These are phyloP conservation scores for Hirschfeldia incana DNA, from an alignment of 345 rosid species.

Conservation along the genomic window DNA sequence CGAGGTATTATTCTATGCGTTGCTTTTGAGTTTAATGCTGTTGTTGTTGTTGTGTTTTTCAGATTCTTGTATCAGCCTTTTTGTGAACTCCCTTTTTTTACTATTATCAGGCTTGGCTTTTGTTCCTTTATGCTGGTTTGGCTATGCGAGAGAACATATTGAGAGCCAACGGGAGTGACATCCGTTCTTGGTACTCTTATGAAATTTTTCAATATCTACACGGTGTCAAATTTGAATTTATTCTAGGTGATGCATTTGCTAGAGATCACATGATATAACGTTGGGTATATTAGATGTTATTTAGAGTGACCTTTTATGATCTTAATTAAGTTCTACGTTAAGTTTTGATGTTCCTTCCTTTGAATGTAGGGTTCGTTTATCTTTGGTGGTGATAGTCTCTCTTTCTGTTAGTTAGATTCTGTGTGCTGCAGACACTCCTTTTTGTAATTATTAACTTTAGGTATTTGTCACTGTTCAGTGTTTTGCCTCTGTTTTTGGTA, in stretches of 20 bases:
- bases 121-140: constrained; percentile 95
- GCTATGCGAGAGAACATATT: constrained; percentile 91
- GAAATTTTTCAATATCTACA: too few species aligned
- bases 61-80: constrained; percentile 1
- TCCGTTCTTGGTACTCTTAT: constrained; percentile 84
- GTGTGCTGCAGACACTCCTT: background rate
- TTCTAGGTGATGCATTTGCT: constrained; percentile 5
- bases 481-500: constrained; percentile 13
- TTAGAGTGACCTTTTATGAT: background rate
- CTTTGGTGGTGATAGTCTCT: background rate
- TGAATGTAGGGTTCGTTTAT: background rate
- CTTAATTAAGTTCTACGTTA: background rate
- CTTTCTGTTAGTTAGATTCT: background rate
- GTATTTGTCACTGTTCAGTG: background rate
- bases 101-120: constrained; percentile 73
- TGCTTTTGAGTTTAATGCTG: too few species aligned
- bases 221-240: background rate
- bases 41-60: background rate
- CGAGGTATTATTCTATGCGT: constrained; percentile 51
- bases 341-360: background rate
- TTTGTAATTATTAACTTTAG: background rate
- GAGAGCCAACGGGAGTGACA: constrained; percentile 97
- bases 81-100: background rate
- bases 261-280: background rate
- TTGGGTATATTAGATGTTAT: background rate